A percentile compares a stretch with the other conserved stretches of the same genome.
Evolutionary conservation across 2,329 filamentous ascomycete genomes (phyloP).

Genomic region (Ophiostoma ulmi): DNA sequence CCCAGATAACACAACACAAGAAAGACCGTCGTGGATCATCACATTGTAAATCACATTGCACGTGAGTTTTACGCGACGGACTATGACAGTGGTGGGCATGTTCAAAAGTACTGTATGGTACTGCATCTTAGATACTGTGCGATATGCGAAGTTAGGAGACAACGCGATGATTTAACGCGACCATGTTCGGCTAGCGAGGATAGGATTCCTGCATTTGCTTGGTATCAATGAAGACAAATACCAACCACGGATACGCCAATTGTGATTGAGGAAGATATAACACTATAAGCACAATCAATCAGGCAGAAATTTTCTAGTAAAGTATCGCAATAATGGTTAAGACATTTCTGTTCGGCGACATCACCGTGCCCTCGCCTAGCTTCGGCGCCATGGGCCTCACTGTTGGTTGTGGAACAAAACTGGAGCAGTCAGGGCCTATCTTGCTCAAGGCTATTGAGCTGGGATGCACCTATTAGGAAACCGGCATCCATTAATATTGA

Average conservation of each 20-base stretch:
- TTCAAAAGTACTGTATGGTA: background rate
- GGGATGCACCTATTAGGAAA: slow-evolving; percentile 24
- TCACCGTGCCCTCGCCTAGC: slow-evolving; percentile 40
- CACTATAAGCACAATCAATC: background rate
- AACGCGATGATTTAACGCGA: background rate
- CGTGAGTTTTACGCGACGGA: background rate
- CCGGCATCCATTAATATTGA: background rate
- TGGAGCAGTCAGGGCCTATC: slow-evolving; percentile 23
- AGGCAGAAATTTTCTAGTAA: background rate
- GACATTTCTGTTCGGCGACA: slow-evolving; percentile 38
- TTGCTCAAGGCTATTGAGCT: slow-evolving; percentile 24
- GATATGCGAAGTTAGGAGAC: background rate
- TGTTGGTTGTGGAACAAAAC: slow-evolving; percentile 14
- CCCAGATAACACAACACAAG: background rate
- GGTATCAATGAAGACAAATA: background rate
- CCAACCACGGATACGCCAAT: background rate
- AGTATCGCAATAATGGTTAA: slow-evolving; percentile 35
- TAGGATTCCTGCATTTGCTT: background rate
- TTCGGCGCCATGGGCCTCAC: slow-evolving; percentile 46
- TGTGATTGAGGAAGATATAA: background rate
- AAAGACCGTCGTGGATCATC: background rate
- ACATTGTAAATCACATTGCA: background rate
- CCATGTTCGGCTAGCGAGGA: background rate
- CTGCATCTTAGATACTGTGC: background rate
- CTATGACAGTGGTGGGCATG: background rate